Conservation (phyloP, 2,329 filamentous ascomycete species). For the Thielaviopsis populi region DNA sequence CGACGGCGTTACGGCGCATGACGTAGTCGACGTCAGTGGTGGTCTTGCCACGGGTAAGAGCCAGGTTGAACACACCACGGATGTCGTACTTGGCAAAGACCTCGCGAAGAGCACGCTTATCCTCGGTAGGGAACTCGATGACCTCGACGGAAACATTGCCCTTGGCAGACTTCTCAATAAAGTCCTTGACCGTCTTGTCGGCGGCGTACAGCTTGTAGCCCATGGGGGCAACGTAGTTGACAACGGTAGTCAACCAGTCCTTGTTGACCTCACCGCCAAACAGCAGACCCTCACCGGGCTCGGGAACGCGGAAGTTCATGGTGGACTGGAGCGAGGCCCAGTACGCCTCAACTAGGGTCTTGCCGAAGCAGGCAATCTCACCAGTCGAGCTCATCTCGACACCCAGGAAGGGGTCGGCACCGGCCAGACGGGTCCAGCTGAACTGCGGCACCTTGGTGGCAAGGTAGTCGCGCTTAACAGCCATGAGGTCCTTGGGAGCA, state of each 20-base stretch:
- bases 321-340: constrained; percentile 91
- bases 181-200: constrained; percentile 62
- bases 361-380: constrained; percentile 98
- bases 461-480: constrained; percentile 73
- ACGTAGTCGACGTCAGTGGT: constrained; percentile 90
- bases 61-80: constrained; percentile 88
- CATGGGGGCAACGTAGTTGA: constrained; percentile 74
- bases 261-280: constrained; percentile 72
- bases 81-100: constrained; percentile 97
- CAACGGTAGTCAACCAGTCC: constrained; percentile 59
- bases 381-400: constrained; percentile 96
- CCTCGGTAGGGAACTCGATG: constrained; percentile 90
- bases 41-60: constrained; percentile 67
- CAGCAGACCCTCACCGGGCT: constrained; percentile 86
- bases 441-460: constrained; percentile 98
- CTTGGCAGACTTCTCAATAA: constrained; percentile 60
- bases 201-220: constrained; percentile 92
- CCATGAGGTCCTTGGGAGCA: constrained; percentile 76
- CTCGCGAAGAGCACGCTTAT: constrained; percentile 87
- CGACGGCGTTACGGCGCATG: constrained; percentile 86
- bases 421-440: constrained; percentile 94
- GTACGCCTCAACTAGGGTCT: constrained; percentile 90
- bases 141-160: constrained; percentile 61
- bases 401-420: constrained; percentile 91
- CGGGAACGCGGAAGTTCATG: constrained; percentile 88